Evolutionary conservation across 2,329 filamentous ascomycete species (phyloP), one percentile per base, ranked within the genome.

Genomic region (Teratosphaeria viscida): DNA sequence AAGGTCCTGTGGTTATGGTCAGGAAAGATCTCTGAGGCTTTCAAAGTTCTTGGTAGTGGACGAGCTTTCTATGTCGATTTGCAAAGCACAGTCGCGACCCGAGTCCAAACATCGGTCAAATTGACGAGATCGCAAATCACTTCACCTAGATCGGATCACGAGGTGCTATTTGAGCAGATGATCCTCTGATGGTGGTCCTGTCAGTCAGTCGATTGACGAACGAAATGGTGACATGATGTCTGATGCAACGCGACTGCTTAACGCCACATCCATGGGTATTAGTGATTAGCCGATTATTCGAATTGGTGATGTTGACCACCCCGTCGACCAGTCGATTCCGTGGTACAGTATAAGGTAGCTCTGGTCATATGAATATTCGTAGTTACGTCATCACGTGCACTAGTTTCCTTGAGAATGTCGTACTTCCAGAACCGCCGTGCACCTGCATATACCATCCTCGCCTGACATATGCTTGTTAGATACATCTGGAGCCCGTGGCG

Each of bases 1-100:
- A 61, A 11, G 56, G 56, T 23, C 59, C 59, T 5, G 59, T 61
- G 11, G 56, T 39, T 6, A 37, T 52, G n/a, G 59, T 61, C 16
- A 55, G 47, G 43, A 56, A 47, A 53, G 57, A 59, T 35, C 16
- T 59, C 19, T 59, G 37, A 55, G 35, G 5, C n/a, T n/a, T n/a
- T n/a, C n/a, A 39, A n/a, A 5, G 54, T 26, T 27, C 23, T 53
- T 19, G 10, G 2, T 12, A 12, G 6, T 11, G 12, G 11, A 12
- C 16, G 37, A 16, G 16, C 16, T 39, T 16, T 39, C 6, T 39
- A 39, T 4, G 12, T 4, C 12, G 37, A 6, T 12, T 39, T 4
- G 16, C 37, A 16, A 12, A 39, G 29, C 4, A 32, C 29, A 12
- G 6, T 5, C 37, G 2, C 37, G 5, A 16, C 2, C 37, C 3